Evolutionary conservation across 2,329 filamentous ascomycete species (phyloP).

Genomic region (Talaromyces rugulosus): DNA sequence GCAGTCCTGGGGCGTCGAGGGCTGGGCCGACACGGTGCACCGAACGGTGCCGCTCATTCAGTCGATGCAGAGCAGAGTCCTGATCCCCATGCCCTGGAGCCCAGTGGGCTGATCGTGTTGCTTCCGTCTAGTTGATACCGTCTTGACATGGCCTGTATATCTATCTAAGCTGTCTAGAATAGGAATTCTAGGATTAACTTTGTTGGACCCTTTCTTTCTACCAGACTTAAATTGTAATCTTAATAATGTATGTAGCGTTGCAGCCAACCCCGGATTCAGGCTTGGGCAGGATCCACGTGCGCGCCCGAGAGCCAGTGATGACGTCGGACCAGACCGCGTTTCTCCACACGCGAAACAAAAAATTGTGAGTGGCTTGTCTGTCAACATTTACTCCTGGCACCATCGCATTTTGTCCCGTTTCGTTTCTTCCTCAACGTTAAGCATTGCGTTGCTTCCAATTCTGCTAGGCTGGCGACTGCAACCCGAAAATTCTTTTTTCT

Average conservation of each 20-base stretch:
- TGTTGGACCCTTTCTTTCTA: background rate
- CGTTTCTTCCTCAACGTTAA: background rate
- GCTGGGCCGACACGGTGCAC: conserved; percentile 96
- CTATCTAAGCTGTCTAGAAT: background rate
- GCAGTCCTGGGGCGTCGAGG: conserved; percentile 91
- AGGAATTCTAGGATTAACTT: background rate
- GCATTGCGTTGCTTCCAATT: background rate
- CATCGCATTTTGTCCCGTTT: background rate
- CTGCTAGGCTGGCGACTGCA: background rate
- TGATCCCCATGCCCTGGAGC: conserved; percentile 95
- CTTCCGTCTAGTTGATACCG: background rate
- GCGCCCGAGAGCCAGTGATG: background rate
- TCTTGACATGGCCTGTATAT: background rate
- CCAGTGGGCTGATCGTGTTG: conserved; percentile 65
- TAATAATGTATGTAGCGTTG: background rate
- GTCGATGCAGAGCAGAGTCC: conserved; percentile 87
- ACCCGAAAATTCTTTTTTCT: background rate
- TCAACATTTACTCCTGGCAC: background rate
- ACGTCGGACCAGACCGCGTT: conserved; percentile 1
- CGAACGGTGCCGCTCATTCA: conserved; percentile 98
- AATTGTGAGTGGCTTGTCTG: background rate
- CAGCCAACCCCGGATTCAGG: background rate
- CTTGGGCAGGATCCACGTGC: background rate
- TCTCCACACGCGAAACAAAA: conserved; percentile 3
- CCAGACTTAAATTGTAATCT: background rate